Evolutionary conservation across 768 basidiomycete genomes (phyloP).

Genomic region (Podaxis sp.): DNA sequence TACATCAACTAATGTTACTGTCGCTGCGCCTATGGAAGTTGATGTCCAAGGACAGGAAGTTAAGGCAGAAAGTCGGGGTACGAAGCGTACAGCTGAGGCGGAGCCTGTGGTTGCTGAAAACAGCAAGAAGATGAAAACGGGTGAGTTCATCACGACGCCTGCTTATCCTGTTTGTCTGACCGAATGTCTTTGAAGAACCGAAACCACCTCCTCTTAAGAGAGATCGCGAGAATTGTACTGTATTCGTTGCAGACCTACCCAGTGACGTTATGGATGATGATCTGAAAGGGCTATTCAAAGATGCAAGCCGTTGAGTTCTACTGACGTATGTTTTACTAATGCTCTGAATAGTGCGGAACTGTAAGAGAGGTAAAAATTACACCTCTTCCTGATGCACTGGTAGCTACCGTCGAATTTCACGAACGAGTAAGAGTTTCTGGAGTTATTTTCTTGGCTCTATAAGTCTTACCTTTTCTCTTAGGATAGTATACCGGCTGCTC

Average conservation of each 20-base stretch:
- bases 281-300: constrained; percentile 76
- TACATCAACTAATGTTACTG: constrained; percentile 31
- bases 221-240: constrained; percentile 93
- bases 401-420: constrained; percentile 89
- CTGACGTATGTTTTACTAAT: not conserved
- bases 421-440: constrained; percentile 45
- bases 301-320: constrained; percentile 47
- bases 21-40: constrained; percentile 24
- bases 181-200: constrained; percentile 33
- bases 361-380: constrained; percentile 86
- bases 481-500: constrained; percentile 81
- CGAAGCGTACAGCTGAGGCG: constrained; percentile 69
- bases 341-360: constrained; percentile 67
- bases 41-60: not conserved
- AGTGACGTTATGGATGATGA: constrained; percentile 59
- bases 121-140: constrained; percentile 62
- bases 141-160: constrained; percentile 34
- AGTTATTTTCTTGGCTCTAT: not conserved
- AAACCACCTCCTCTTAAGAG: constrained; percentile 63
- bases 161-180: not conserved
- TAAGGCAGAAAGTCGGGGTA: constrained; percentile 33
- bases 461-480: constrained; percentile 27
- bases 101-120: constrained; percentile 32
- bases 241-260: constrained; percentile 80
- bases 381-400: constrained; percentile 50